Evolutionary conservation across 2,329 filamentous ascomycete species (phyloP), one percentile per base, ranked within the genome.

Genomic region (Aspergillus ustus): DNA sequence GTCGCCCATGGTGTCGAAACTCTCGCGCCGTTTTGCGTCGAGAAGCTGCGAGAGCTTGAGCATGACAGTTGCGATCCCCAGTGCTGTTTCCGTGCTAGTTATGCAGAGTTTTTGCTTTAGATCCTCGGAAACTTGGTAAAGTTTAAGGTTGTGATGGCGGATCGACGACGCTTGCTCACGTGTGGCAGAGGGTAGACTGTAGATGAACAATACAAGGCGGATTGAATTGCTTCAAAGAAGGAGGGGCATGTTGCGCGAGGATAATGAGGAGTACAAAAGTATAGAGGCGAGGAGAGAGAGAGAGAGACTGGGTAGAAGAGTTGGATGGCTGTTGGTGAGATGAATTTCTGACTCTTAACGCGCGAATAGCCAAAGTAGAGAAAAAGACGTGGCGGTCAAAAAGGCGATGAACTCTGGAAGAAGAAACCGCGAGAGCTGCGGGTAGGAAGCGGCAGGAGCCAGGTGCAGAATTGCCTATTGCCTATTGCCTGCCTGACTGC

Each of bases 1-100:
- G 13, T 72, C 69, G 43, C 63, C 66, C 54, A 69, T 70, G 45
- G 58, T 61, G 51, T 73, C 70, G 59, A 67, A 69, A 66, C 66
- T 71, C 65, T 74, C 69, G 59, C 70, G 67, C 67, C 68, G 63
- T 64, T 68, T 72, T 64, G 71, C 63, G 65, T 77, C 76, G 62
- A 73, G 68, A 29, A 73, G 65, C 63, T 77, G 72, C 55, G 72
- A 73, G 62, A 75, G 61, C 67, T 73, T 77, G 44, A 71, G 65
- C 76, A 78, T 78, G 49, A 51, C 64, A 63, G 50, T 60, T 50
- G 25, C 40, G 15, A 15, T 40, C 34, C 34, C 13, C 34, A 40
- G 34, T 40, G 34, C 34, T 40, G 34, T 48, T n/a, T 22, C 25
- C 25, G 25, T 25, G 25, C 25, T 25, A 25, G 3, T 25, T 25